Percentiles rank a stretch among this genome's conserved stretches.
These are phyloP conservation scores for Fusarium sterilihyphosum DNA, from an alignment of 2,329 filamentous ascomycete species.

Conservation along the genomic window DNA sequence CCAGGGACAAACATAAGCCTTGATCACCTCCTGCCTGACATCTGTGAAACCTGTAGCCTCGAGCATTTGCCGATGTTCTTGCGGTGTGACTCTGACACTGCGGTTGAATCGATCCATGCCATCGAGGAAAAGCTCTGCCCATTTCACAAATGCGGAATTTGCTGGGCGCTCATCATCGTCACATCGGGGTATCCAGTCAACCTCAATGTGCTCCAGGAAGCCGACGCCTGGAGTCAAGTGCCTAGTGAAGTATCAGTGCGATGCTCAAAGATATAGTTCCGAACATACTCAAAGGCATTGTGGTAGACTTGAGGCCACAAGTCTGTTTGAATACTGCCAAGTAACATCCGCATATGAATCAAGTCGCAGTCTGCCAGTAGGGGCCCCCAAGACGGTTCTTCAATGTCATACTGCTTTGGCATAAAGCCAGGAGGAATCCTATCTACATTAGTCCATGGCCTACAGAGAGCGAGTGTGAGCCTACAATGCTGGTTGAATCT, in stretches of 20 bases:
- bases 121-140: slow-evolving; percentile 74
- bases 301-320: slow-evolving; percentile 79
- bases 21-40: slow-evolving; percentile 75
- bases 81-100: slow-evolving; percentile 68
- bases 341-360: slow-evolving; percentile 82
- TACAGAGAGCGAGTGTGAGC: slow-evolving; percentile 10
- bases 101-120: slow-evolving; percentile 73
- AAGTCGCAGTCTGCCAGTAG: slow-evolving; percentile 73
- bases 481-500: slow-evolving; percentile 53
- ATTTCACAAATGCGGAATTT: slow-evolving; percentile 69
- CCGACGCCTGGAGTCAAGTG: slow-evolving; percentile 82
- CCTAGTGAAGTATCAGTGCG: slow-evolving; percentile 52
- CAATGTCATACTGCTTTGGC: slow-evolving; percentile 75
- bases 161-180: slow-evolving; percentile 71
- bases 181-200: slow-evolving; percentile 81
- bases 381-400: slow-evolving; percentile 71
- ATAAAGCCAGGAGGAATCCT: slow-evolving; percentile 74
- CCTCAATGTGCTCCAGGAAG: slow-evolving; percentile 86
- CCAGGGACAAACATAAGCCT: slow-evolving; percentile 80
- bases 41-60: slow-evolving; percentile 81
- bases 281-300: slow-evolving; percentile 71
- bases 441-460: slow-evolving; percentile 23
- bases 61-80: slow-evolving; percentile 67
- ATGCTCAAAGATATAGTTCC: background rate
- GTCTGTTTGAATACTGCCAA: slow-evolving; percentile 75